Evolutionary conservation across 306 rosid species (phyloP).

Genomic region (Glycine latifolia): DNA sequence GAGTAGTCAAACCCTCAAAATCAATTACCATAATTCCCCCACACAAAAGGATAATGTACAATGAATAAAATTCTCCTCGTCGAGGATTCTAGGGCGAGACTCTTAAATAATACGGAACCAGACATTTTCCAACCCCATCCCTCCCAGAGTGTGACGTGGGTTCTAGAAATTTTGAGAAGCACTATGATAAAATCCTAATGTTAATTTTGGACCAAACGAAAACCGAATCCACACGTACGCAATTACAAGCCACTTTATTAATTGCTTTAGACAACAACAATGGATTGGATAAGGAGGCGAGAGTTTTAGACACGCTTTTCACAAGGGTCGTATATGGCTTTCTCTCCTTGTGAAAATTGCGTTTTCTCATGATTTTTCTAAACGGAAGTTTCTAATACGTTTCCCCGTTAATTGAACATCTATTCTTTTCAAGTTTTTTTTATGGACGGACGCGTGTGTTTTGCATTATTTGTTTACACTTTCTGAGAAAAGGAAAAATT

Average conservation of each 20-base stretch:
- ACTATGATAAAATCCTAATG: neutral
- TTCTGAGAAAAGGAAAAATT: conserved; percentile 1
- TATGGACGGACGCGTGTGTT: conserved; percentile 51
- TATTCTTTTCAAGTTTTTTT: neutral
- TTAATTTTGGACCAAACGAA: conserved; percentile 18
- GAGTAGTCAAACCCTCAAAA: conserved; percentile 20
- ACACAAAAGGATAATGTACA: conserved; percentile 2
- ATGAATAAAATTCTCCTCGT: neutral
- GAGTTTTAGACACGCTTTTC: conserved; percentile 42
- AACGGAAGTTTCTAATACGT: conserved; percentile 61
- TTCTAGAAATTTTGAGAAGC: conserved; percentile 78
- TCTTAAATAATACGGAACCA: conserved; percentile 49
- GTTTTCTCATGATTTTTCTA: conserved; percentile 2
- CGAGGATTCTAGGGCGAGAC: neutral
- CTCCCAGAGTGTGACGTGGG: conserved; percentile 48
- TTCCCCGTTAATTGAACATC: conserved; percentile 17
- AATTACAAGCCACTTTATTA: neutral
- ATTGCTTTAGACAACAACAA: neutral
- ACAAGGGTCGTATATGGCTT: conserved; percentile 10
- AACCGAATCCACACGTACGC: conserved; percentile 49
- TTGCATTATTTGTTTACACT: conserved; percentile 13
- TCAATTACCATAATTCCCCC: conserved; percentile 63
- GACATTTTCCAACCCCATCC: neutral
- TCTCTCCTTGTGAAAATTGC: neutral
- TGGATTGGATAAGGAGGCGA: conserved; percentile 15